Percentiles rank a stretch among this genome's conserved stretches.
phyloP scores from a whole-genome alignment of 306 rosid genomes.

The Casuarina cunninghamiana region DNA sequence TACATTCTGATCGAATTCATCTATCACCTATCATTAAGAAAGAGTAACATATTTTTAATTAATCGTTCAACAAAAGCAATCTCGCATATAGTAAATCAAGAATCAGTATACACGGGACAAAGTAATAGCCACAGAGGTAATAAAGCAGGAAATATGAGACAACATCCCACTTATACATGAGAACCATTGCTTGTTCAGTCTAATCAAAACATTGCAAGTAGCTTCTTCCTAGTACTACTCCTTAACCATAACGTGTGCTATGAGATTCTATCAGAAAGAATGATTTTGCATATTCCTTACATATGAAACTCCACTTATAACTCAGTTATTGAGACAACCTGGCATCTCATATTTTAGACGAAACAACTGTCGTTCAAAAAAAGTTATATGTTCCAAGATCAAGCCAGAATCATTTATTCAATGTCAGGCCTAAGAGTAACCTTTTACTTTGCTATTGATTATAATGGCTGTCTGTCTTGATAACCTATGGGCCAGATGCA shows the following conservation, averaged over 20 bases:
- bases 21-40: constrained; percentile 68
- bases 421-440: no score
- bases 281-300: not conserved
- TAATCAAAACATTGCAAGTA: not conserved
- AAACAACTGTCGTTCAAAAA: no score
- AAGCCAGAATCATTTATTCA: no score
- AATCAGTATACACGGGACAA: not conserved
- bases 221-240: not conserved
- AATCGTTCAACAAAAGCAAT: constrained; percentile 1
- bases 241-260: not conserved
- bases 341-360: no score
- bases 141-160: not conserved
- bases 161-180: not conserved
- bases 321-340: no score
- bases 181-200: not conserved
- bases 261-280: not conserved
- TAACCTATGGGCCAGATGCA: not conserved
- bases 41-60: not conserved
- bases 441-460: no score
- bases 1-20: constrained; percentile 79
- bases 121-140: no score
- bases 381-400: no score
- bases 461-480: no score
- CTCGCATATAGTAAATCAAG: not conserved
- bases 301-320: not conserved